Percentiles rank a stretch among this genome's conserved stretches.
These are phyloP conservation scores for Blastobotrys robertii DNA, from an alignment of 805 yeast species.

Conservation along the genomic window DNA sequence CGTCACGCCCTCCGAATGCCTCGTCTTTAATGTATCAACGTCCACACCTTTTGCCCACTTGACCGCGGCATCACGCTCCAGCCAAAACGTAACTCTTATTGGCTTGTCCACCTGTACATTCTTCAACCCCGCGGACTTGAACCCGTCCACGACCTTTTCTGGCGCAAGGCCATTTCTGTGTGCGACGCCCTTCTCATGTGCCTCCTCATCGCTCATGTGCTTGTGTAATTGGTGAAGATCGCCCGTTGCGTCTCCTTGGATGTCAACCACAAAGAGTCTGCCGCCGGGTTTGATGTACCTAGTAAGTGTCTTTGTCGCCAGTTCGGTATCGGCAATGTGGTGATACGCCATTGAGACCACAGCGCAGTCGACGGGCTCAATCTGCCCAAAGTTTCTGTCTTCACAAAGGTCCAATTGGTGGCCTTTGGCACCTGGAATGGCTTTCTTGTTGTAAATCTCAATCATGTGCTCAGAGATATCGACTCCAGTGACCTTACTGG, in stretches of 20 bases:
- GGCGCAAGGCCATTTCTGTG: slow-evolving; percentile 8
- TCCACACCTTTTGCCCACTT: neutral
- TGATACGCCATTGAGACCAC: slow-evolving; percentile 20
- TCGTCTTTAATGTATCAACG: slow-evolving; percentile 2
- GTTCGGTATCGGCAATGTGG: slow-evolving; percentile 15
- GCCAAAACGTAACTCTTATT: slow-evolving; percentile 11
- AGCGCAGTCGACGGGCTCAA: slow-evolving; percentile 13
- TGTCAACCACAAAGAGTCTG: slow-evolving; percentile 12
- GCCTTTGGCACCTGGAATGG: neutral
- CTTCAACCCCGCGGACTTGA: slow-evolving; percentile 8
- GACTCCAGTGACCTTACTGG: slow-evolving; percentile 16
- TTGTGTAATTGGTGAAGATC: slow-evolving; percentile 2
- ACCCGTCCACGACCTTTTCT: slow-evolving; percentile 2
- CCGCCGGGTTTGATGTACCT: slow-evolving; percentile 14
- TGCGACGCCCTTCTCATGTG: slow-evolving; percentile 7
- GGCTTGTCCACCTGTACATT: slow-evolving; percentile 1
- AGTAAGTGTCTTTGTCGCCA: slow-evolving; percentile 9
- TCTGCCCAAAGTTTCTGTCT: slow-evolving; percentile 4
- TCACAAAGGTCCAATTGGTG: slow-evolving; percentile 7
- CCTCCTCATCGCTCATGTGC: slow-evolving; percentile 8
- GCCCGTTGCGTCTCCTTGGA: slow-evolving; percentile 2
- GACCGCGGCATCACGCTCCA: slow-evolving; percentile 2
- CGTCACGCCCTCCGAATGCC: slow-evolving; percentile 4
- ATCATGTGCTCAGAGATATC: slow-evolving; percentile 20
- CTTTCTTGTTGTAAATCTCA: slow-evolving; percentile 13